A percentile compares a stretch with the other conserved stretches of the same genome.
Evolutionary conservation across 2,329 filamentous ascomycete species (phyloP).

Genomic region (Ophiostoma himal-ulmi): DNA sequence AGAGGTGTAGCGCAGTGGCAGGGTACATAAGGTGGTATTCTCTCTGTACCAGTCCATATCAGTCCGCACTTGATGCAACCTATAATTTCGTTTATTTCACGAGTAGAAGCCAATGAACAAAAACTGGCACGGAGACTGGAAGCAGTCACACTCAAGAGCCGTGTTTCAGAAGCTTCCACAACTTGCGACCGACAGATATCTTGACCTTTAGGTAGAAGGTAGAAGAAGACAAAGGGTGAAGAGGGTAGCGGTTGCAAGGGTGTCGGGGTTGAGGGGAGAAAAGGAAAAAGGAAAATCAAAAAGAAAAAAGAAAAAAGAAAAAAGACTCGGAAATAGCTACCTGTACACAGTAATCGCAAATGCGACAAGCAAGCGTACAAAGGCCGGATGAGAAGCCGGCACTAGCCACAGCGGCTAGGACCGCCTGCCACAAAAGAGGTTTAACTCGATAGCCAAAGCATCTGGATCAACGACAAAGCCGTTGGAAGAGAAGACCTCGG

Average conservation of each 20-base stretch:
- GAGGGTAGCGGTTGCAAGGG: neutral
- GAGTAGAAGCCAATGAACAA: no score
- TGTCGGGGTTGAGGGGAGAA: neutral
- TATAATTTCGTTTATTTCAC: neutral
- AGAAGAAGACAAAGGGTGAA: neutral
- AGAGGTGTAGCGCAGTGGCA: neutral
- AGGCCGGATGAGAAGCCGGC: conserved; percentile 4
- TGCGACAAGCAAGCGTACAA: neutral
- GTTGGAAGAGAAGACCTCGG: neutral
- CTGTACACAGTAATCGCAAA: neutral
- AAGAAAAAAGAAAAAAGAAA: neutral
- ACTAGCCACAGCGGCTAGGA: conserved; percentile 7
- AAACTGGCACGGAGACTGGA: neutral
- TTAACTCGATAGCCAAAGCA: neutral
- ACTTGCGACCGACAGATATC: neutral
- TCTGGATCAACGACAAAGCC: neutral
- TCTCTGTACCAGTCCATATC: neutral
- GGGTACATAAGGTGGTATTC: neutral
- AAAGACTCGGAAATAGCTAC: neutral
- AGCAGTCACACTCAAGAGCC: neutral
- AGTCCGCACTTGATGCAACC: neutral
- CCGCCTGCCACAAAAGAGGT: neutral
- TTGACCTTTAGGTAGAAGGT: neutral
- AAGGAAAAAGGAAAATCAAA: neutral
- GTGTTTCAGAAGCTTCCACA: neutral